A percentile compares a stretch with the other conserved stretches of the same genome.
phyloP scores from a whole-genome alignment of 2,329 filamentous ascomycete genomes.

The Colletotrichum paranaense region DNA sequence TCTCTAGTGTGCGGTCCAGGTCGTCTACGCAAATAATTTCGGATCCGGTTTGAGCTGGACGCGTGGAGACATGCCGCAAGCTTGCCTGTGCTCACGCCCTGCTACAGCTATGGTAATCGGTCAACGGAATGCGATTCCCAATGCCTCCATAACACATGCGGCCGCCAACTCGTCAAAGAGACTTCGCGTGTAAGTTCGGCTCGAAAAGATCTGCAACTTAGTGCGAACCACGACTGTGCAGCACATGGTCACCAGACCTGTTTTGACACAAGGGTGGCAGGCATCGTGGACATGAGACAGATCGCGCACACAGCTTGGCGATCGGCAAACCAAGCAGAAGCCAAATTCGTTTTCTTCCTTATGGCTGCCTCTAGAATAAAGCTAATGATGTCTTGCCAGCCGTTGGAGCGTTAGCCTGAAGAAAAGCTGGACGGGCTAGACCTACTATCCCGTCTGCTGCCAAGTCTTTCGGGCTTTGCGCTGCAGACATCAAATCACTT shows the following conservation, averaged over 20 bases:
- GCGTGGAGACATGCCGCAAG: not conserved
- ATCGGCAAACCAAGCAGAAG: slow-evolving; percentile 10
- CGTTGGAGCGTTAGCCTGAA: slow-evolving; percentile 11
- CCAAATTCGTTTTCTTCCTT: not conserved
- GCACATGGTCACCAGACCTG: slow-evolving; percentile 23
- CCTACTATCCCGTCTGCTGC: not conserved
- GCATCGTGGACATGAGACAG: slow-evolving; percentile 4
- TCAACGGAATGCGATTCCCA: slow-evolving; percentile 4
- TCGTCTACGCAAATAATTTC: not conserved
- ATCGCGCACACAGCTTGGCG: slow-evolving; percentile 27
- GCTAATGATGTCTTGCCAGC: not conserved
- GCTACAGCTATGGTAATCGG: not conserved
- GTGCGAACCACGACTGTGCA: slow-evolving; percentile 6
- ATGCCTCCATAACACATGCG: not conserved
- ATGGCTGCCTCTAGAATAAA: not conserved
- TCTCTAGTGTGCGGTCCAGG: not conserved
- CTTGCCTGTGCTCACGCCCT: not conserved
- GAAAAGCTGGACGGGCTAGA: not conserved
- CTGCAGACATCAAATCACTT: slow-evolving; percentile 6
- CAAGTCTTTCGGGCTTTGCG: not conserved
- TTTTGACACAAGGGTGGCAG: slow-evolving; percentile 19
- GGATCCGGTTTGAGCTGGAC: not conserved
- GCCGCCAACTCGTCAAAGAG: not conserved
- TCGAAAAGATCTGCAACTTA: not conserved
- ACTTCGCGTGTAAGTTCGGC: slow-evolving; percentile 13